These are phyloP conservation scores for Xylaria sp. DNA, from an alignment of 2,329 filamentous ascomycete genomes.

Conservation along the genomic window DNA sequence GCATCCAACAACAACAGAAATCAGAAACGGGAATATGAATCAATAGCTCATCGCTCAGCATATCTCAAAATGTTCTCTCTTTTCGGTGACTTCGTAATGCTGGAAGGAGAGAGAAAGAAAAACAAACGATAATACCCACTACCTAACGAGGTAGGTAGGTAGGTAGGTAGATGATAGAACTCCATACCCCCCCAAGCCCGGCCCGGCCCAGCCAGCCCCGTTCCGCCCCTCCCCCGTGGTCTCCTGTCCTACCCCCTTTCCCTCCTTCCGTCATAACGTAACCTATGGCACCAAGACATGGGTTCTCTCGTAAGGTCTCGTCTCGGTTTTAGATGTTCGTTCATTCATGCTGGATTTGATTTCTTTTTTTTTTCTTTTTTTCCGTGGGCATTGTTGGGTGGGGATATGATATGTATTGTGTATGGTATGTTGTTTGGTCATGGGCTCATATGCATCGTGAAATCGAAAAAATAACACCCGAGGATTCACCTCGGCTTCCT, in stretches of 20 bases:
- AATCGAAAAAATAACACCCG: not conserved
- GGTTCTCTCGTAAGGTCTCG: too few species aligned
- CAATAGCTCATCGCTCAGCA: not conserved
- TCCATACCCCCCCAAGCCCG: too few species aligned
- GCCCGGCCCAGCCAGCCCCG: not conserved
- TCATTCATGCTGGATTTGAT: too few species aligned
- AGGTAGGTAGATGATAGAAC: too few species aligned
- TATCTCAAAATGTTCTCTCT: not conserved
- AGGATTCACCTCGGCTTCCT: slow-evolving; percentile 2
- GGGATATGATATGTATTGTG: not conserved
- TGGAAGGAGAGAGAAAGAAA: not conserved
- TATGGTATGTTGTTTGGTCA: not conserved
- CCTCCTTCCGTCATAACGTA: too few species aligned
- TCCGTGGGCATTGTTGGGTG: not conserved
- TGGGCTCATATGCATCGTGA: slow-evolving; percentile 1
- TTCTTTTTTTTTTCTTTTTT: too few species aligned
- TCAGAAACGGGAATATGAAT: not conserved
- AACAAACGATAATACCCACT: too few species aligned
- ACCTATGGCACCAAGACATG: too few species aligned
- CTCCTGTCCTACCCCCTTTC: not conserved
- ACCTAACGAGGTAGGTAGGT: too few species aligned
- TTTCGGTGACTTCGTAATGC: not conserved
- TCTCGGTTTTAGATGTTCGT: too few species aligned
- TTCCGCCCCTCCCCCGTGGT: not conserved
- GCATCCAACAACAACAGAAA: not conserved